A percentile compares a stretch with the other conserved stretches of the same genome.
Conservation (phyloP, 805 yeast species). For the Yarrowia sp. region DNA sequence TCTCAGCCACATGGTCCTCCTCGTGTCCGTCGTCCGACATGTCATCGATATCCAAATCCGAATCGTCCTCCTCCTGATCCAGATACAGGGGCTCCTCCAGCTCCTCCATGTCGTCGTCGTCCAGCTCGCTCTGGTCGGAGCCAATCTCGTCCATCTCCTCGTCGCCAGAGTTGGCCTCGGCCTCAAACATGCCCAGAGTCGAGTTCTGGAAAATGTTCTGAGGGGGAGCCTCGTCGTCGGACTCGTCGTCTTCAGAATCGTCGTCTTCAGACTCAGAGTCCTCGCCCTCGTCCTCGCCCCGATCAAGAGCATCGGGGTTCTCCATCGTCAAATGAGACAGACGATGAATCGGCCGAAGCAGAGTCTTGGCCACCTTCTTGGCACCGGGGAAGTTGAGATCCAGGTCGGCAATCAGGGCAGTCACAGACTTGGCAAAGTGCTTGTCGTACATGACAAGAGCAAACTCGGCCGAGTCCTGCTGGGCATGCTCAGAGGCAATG, state of each 20-base stretch:
- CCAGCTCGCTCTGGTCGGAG: constrained; percentile 29
- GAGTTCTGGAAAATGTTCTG: constrained; percentile 88
- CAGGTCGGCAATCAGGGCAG: constrained; percentile 65
- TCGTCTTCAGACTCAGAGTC: constrained; percentile 25
- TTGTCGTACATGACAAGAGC: constrained; percentile 73
- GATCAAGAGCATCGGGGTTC: constrained; percentile 42
- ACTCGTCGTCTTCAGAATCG: constrained; percentile 52
- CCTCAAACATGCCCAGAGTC: constrained; percentile 92
- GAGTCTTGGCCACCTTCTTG: constrained; percentile 62
- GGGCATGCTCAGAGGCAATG: constrained; percentile 38
- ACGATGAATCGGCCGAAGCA: constrained; percentile 63
- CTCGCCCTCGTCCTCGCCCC: constrained; percentile 56
- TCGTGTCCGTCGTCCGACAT: constrained; percentile 36
- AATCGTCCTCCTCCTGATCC: constrained; percentile 29
- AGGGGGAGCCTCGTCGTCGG: constrained; percentile 51
- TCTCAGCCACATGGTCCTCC: constrained; percentile 26
- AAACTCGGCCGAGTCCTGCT: constrained; percentile 64
- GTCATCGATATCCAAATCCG: constrained; percentile 19
- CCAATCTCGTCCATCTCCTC: constrained; percentile 37
- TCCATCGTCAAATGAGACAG: constrained; percentile 56
- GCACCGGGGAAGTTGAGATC: constrained; percentile 79
- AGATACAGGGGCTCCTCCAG: constrained; percentile 29
- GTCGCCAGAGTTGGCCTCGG: constrained; percentile 59
- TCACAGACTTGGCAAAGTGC: constrained; percentile 57
- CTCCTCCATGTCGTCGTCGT: constrained; percentile 36